Base-by-base conservation (phyloP, 1,284 basidiomycete genomes). In the Ceratobasidium sp. region DNA sequence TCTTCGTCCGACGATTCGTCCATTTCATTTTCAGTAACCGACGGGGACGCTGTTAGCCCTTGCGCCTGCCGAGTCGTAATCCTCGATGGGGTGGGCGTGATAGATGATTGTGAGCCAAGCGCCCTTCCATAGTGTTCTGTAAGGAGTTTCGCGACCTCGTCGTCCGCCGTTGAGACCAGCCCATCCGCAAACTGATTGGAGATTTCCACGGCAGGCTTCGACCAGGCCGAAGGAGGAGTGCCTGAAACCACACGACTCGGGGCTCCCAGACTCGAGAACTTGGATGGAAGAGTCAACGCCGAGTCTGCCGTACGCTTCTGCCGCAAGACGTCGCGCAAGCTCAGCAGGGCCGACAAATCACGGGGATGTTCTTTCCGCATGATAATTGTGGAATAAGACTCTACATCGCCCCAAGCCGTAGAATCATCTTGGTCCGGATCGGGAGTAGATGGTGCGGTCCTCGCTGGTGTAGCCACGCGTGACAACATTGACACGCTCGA, bases 291-390 rank as follows among this genome's bases (percentile, higher is more conserved):
- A 26, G 47, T 47, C 16, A 59, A 21, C 14, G 52, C 52, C 5
- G 71, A 43, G 14, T 76, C 74, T 8, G 69, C 80, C 0, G 82
- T 78, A 73, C 86, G 75, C 58, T 76, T 87, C 73, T 87, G 85
- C 18, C 88, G 82, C 4, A 91, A 80, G 8, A 90, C 89, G 54
- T 89, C 88, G 0, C 88, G 83, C 14, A 91, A 81, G 0, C 87
- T 85, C 4, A 89, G 80, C 14, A 91, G 76, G 0, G 86, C 84
- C 0, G 87, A 83, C 0, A 85, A 82, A 76, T 91, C 89, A 32
- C 85, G 83, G 0, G 88, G 85, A 76, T 89, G 85, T 73, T 89
- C 87, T 77, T 88, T 89, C 16, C 90, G 82, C 41, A 83, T 85
- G 73, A 91, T 87, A 11, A 87, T 83, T 0, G 88, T 84, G 1